Percentiles rank a stretch among this genome's conserved stretches.
Conservation (phyloP, 352 stramenopile genomes). For the Pythium guiyangense region DNA sequence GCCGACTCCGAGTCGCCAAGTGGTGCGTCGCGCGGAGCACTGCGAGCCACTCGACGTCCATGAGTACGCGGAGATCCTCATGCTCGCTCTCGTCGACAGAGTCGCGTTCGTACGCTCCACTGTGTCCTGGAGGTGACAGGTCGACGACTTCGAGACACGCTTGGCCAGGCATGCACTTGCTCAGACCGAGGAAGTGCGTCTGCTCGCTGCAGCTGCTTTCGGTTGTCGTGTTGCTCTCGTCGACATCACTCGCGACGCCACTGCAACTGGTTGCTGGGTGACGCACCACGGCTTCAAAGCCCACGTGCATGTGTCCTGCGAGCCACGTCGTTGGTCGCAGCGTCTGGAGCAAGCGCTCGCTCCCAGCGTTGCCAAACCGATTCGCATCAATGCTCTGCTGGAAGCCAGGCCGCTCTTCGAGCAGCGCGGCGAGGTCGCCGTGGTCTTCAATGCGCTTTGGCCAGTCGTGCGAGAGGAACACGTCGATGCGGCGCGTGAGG, state of each 20-base stretch:
- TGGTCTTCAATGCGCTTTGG: conserved; percentile 84
- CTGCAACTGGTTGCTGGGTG: conserved; percentile 24
- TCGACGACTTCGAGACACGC: conserved; percentile 86
- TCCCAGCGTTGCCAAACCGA: conserved; percentile 78
- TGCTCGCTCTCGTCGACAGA: no score
- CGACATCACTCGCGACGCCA: not conserved
- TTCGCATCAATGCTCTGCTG: conserved; percentile 76
- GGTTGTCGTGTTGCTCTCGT: not conserved
- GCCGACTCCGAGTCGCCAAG: conserved; percentile 25
- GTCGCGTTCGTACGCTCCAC: not conserved
- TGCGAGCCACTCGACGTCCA: conserved; percentile 86
- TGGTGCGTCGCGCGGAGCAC: conserved; percentile 75
- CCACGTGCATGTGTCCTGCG: conserved; percentile 92
- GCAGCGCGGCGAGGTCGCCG: conserved; percentile 66
- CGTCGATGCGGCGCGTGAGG: conserved; percentile 51
- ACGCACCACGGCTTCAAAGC: conserved; percentile 84
- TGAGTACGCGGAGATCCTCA: conserved; percentile 34
- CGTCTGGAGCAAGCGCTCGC: conserved; percentile 65
- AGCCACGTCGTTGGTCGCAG: conserved; percentile 91
- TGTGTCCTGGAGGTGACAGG: conserved; percentile 13
- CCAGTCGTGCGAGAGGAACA: conserved; percentile 95
- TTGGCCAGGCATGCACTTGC: conserved; percentile 89
- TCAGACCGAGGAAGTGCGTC: conserved; percentile 87
- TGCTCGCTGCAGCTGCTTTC: conserved; percentile 26
- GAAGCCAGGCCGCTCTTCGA: conserved; percentile 85